phyloP scores from a whole-genome alignment of 1,284 basidiomycete species.

The Rhizoctonia solani region DNA sequence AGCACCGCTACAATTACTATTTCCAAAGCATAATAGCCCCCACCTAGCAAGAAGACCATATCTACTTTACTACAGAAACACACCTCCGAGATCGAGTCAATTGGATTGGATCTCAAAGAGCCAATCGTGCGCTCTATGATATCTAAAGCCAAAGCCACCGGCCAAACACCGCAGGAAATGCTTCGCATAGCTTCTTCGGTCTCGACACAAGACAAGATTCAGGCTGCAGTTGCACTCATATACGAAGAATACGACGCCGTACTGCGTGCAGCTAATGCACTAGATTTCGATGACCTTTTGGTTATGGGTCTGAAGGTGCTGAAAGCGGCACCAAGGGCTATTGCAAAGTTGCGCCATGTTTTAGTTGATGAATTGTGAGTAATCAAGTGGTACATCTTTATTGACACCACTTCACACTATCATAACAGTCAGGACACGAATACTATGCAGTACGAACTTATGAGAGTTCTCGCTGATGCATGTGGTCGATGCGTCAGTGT shows the following conservation, averaged over 20 bases:
- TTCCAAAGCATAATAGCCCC: background rate
- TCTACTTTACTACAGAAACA: conserved; percentile 57
- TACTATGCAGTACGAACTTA: conserved; percentile 80
- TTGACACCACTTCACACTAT: conserved; percentile 1
- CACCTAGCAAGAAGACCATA: conserved; percentile 73
- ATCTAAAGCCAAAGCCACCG: conserved; percentile 81
- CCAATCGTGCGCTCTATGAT: conserved; percentile 65
- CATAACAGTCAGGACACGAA: conserved; percentile 81
- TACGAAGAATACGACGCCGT: conserved; percentile 72
- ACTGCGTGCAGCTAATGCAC: conserved; percentile 66
- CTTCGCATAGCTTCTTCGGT: conserved; percentile 40
- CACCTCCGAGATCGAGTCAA: conserved; percentile 51
- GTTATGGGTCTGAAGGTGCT: conserved; percentile 79
- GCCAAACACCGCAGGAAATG: conserved; percentile 59
- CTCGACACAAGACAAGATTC: conserved; percentile 35
- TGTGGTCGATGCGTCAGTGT: conserved; percentile 67
- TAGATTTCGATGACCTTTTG: conserved; percentile 91
- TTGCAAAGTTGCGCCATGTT: conserved; percentile 72
- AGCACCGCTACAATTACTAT: conserved; percentile 38
- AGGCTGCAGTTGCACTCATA: conserved; percentile 51
- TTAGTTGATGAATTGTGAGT: conserved; percentile 89
- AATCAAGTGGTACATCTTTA: conserved; percentile 5
- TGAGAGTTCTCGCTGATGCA: conserved; percentile 68
- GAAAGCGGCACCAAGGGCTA: conserved; percentile 56
- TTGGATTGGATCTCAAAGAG: conserved; percentile 64